A percentile compares a stretch with the other conserved stretches of the same genome.
Evolutionary conservation across 805 yeast genomes (phyloP).

Genomic region (Lachancea dasiensis): DNA sequence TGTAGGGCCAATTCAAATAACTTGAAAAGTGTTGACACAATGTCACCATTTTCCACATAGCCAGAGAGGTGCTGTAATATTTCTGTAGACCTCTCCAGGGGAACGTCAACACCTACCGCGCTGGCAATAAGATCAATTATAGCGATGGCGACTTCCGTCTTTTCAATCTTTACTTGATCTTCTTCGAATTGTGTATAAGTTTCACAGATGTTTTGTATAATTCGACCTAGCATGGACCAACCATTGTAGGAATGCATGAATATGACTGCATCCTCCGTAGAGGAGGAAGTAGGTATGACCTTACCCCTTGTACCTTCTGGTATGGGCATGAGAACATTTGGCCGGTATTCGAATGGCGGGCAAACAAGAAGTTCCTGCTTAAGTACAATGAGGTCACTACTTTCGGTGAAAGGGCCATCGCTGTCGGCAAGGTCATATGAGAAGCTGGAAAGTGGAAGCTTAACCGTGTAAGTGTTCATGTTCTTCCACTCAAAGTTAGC

Average conservation of each 20-base stretch:
- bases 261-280: constrained; percentile 41
- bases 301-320: constrained; percentile 65
- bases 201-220: constrained; percentile 53
- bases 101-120: constrained; percentile 37
- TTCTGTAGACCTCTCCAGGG: constrained; percentile 37
- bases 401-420: constrained; percentile 20
- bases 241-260: constrained; percentile 76
- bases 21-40: constrained; percentile 55
- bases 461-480: constrained; percentile 57
- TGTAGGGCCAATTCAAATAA: constrained; percentile 65
- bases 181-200: constrained; percentile 31
- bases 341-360: constrained; percentile 51
- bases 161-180: constrained; percentile 30
- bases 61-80: constrained; percentile 33
- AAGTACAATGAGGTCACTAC: constrained; percentile 45
- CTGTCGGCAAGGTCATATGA: constrained; percentile 40
- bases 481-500: constrained; percentile 58
- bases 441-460: constrained; percentile 35
- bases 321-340: constrained; percentile 39
- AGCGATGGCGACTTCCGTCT: constrained; percentile 38
- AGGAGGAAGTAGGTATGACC: constrained; percentile 47
- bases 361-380: constrained; percentile 43
- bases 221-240: constrained; percentile 79
- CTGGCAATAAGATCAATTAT: constrained; percentile 47
- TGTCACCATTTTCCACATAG: constrained; percentile 51